These are phyloP conservation scores for Pilaira anomala DNA, from an alignment of 192 early-diverging fungal genomes.

Conservation along the genomic window DNA sequence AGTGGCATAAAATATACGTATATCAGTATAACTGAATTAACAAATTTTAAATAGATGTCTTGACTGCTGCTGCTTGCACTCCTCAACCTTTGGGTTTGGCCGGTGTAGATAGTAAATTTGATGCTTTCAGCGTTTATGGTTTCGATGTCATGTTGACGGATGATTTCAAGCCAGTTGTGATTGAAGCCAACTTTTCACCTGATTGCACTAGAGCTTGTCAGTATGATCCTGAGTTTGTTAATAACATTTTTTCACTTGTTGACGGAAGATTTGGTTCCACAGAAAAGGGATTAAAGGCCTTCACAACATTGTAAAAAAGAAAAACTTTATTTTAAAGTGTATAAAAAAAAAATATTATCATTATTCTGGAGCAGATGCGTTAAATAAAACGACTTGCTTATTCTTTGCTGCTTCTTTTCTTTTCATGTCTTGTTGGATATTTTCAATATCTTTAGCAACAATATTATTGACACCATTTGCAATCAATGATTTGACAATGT, in stretches of 20 bases:
- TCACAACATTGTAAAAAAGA: slow-evolving; percentile 39
- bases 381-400: too few relatives aligned
- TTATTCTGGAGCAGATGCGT: background rate
- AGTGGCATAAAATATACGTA: too few relatives aligned
- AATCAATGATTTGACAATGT: background rate
- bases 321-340: background rate
- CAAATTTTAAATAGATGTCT: slow-evolving; percentile 19
- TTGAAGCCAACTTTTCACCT: slow-evolving; percentile 46
- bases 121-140: slow-evolving; percentile 44
- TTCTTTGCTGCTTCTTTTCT: background rate
- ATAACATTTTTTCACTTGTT: slow-evolving; percentile 47
- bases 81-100: slow-evolving; percentile 39
- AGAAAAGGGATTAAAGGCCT: slow-evolving; percentile 40
- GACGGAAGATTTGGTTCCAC: slow-evolving; percentile 40
- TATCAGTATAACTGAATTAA: too few relatives aligned
- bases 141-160: slow-evolving; percentile 49
- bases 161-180: slow-evolving; percentile 40
- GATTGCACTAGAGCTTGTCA: slow-evolving; percentile 46
- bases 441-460: slow-evolving; percentile 7
- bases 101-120: slow-evolving; percentile 15
- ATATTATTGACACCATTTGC: slow-evolving; percentile 3
- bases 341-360: background rate
- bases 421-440: slow-evolving; percentile 2
- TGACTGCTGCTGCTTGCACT: slow-evolving; percentile 47
- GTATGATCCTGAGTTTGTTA: slow-evolving; percentile 48